These are phyloP conservation scores for Starmerella bacillaris DNA, from an alignment of 805 yeast genomes.

Conservation along the genomic window DNA sequence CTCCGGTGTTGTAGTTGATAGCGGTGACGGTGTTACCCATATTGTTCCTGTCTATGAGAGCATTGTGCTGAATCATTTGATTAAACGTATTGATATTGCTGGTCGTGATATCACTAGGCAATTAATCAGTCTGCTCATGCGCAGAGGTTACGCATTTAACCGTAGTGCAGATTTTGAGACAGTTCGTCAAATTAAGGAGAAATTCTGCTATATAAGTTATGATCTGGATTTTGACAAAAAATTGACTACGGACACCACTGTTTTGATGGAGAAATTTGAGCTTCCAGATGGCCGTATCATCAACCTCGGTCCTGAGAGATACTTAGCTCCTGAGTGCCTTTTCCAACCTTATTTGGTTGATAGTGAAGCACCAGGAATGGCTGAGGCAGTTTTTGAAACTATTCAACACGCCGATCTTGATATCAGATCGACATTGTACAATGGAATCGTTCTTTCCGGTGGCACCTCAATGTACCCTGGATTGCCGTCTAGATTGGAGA, in stretches of 20 bases:
- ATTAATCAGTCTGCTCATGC: slow-evolving; percentile 70
- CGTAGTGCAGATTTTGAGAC: slow-evolving; percentile 98
- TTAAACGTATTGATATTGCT: slow-evolving; percentile 85
- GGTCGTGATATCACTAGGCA: slow-evolving; percentile 98
- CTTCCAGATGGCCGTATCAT: slow-evolving; percentile 93
- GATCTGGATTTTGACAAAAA: slow-evolving; percentile 79
- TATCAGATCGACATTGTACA: slow-evolving; percentile 69
- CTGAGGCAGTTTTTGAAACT: slow-evolving; percentile 79
- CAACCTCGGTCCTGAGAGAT: slow-evolving; percentile 86
- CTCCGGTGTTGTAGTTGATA: slow-evolving; percentile 94
- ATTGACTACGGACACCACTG: slow-evolving; percentile 85
- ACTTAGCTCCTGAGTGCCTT: slow-evolving; percentile 90
- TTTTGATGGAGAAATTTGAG: slow-evolving; percentile 77
- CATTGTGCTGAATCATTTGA: slow-evolving; percentile 85
- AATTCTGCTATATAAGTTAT: slow-evolving; percentile 84
- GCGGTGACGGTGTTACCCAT: slow-evolving; percentile 98
- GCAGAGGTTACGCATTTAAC: slow-evolving; percentile 95
- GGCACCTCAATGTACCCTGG: slow-evolving; percentile 99
- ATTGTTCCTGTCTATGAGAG: slow-evolving; percentile 96
- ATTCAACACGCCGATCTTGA: slow-evolving; percentile 92
- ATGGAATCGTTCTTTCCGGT: slow-evolving; percentile 87
- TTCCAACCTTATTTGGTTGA: slow-evolving; percentile 93
- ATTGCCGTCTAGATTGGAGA: slow-evolving; percentile 83
- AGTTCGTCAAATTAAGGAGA: slow-evolving; percentile 93
- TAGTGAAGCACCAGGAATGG: slow-evolving; percentile 92